Evolutionary conservation across 768 basidiomycete genomes (phyloP), one percentile per base, ranked within the genome.

Genomic region (Rhodotorula babjevae): DNA sequence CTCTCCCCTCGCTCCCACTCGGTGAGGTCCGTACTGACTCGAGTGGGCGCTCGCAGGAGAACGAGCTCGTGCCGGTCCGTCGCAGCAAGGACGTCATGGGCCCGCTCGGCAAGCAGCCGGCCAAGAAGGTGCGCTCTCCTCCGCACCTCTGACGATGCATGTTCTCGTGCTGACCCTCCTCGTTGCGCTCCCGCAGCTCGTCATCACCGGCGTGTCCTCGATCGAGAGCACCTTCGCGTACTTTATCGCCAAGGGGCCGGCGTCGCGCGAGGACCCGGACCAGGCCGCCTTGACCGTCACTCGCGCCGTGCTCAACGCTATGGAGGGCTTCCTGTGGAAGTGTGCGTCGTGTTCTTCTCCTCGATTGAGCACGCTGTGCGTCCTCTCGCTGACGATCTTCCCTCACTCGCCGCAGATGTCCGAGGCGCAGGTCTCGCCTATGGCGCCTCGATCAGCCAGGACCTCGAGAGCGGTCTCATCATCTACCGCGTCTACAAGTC

Each of bases 321-420:
- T 92, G 18, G 96, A 98, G 83, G 90, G 92, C 75, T 96, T 89
- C 80, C 86, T 97, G 68, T 98, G 95, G 95, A 91, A 92, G 81
- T 50, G 61, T 70, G 46, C 36, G 65, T 42, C 31, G 80, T 71
- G 47, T 14, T 12, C 29, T 23, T 33, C n/a, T 18, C 23, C 12
- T 21, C 29, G 40, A 50, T 11, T 12, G 6, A 74, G 40, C 47
- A 63, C 53, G 40, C 55, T 61, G n/a, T 33, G 40, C 16, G 42
- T 14, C 23, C 3, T n/a, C 14, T 25, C 19, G 16, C 56, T 58
- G 10, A 16, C 47, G 5, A 11, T 47, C 18, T 4, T 16, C 18
- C 19, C 12, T 4, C 12, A 47, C 47, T 16, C 47, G 19, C 47
- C 50, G 87, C 89, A 36, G 90, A 89, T 72, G 92, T 99, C 71